Conservation (phyloP, 805 yeast species). For the Ogataea glucozyma region DNA sequence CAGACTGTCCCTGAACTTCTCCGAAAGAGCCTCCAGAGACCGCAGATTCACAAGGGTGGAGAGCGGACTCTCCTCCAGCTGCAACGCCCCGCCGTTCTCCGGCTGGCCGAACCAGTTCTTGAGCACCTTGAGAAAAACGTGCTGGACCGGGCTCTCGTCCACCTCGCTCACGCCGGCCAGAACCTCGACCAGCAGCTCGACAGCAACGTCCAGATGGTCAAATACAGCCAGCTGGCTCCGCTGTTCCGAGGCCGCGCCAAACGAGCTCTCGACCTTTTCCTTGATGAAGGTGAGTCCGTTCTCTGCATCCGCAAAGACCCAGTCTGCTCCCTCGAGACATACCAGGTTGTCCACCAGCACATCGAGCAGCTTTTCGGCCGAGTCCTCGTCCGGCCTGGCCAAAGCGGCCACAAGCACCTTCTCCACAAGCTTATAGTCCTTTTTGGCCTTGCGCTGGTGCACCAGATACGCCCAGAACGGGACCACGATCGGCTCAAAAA, state of each 20-base stretch:
- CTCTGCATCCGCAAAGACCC: conserved; percentile 46
- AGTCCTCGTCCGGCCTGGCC: conserved; percentile 17
- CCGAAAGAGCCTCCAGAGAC: conserved; percentile 61
- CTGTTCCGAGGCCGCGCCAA: background rate
- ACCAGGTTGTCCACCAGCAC: conserved; percentile 21
- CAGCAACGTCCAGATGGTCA: conserved; percentile 41
- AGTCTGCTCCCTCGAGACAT: conserved; percentile 34
- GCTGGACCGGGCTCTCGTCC: conserved; percentile 47
- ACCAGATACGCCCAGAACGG: conserved; percentile 48
- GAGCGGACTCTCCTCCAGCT: conserved; percentile 50
- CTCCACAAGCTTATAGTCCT: conserved; percentile 38
- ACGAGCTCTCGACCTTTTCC: conserved; percentile 15
- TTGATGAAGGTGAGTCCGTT: conserved; percentile 35
- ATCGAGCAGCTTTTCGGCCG: conserved; percentile 15
- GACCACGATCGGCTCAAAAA: conserved; percentile 33
- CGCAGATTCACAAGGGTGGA: conserved; percentile 58
- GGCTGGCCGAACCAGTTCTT: conserved; percentile 58
- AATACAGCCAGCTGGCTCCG: conserved; percentile 32
- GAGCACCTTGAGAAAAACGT: conserved; percentile 51
- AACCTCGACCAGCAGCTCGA: conserved; percentile 36
- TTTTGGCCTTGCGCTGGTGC: conserved; percentile 35
- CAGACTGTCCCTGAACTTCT: conserved; percentile 55
- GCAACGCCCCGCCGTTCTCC: no score
- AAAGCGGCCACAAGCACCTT: conserved; percentile 40
- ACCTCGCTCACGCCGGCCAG: conserved; percentile 42